Conservation (phyloP, 805 yeast genomes). For the Suhomyces pyralidae region DNA sequence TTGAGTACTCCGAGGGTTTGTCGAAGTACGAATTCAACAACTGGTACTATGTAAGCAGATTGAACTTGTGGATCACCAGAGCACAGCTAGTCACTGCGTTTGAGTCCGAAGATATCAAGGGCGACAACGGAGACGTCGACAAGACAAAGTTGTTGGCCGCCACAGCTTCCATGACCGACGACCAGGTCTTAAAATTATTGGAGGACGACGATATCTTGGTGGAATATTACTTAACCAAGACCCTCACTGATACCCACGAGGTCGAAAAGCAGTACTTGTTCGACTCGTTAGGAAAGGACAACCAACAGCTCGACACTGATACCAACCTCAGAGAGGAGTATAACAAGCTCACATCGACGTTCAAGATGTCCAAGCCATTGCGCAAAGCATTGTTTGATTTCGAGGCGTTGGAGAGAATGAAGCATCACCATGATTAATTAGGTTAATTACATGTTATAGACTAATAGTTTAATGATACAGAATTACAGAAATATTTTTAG, state of each 20-base stretch:
- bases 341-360: conserved; percentile 4
- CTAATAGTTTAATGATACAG: neutral
- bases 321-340: neutral
- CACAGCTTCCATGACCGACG: conserved; percentile 24
- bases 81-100: conserved; percentile 6
- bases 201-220: conserved; percentile 17
- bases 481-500: neutral
- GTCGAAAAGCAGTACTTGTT: conserved; percentile 18
- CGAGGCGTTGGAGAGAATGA: conserved; percentile 6
- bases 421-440: conserved; percentile 1
- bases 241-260: conserved; percentile 16
- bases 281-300: conserved; percentile 6
- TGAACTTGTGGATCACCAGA: conserved; percentile 19
- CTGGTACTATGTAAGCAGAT: conserved; percentile 17
- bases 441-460: neutral
- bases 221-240: conserved; percentile 20
- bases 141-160: conserved; percentile 11
- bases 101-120: conserved; percentile 2
- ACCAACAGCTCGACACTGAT: conserved; percentile 1
- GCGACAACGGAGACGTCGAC: conserved; percentile 7
- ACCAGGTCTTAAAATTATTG: conserved; percentile 18
- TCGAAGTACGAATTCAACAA: conserved; percentile 10
- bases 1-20: conserved; percentile 18
- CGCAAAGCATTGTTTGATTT: conserved; percentile 10
- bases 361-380: conserved; percentile 7